Conservation (phyloP, 352 stramenopile species). For the Pythium brassicae region DNA sequence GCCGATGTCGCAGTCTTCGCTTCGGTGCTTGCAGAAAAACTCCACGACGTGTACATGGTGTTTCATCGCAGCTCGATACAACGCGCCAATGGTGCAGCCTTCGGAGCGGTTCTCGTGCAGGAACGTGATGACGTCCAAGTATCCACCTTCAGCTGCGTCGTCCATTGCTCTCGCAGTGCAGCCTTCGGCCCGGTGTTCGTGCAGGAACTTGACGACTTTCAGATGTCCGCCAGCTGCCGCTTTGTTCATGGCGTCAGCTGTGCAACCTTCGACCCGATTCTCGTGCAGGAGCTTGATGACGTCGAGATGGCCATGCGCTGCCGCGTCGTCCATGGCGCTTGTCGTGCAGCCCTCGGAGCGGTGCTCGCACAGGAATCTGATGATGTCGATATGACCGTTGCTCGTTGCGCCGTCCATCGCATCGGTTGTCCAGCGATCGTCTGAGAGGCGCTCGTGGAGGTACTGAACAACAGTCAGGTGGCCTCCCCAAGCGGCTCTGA, state of each 20-base stretch:
- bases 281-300: no score
- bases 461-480: neutral
- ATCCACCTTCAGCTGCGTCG: neutral
- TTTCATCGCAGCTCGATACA: neutral
- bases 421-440: neutral
- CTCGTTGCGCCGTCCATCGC: neutral
- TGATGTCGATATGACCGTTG: neutral
- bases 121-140: neutral
- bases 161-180: neutral
- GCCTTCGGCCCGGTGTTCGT: no score
- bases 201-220: no score
- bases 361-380: neutral
- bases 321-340: no score
- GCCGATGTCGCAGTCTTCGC: neutral
- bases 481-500: neutral
- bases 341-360: neutral
- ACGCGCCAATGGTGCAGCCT: neutral
- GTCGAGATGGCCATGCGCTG: no score
- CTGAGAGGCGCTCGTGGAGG: neutral
- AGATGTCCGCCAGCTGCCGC: no score
- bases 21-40: neutral
- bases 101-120: neutral
- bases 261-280: no score
- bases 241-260: no score
- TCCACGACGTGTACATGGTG: neutral